A percentile compares a stretch with the other conserved stretches of the same genome.
These are phyloP conservation scores for Aspergillus sp. DNA, from an alignment of 2,329 filamentous ascomycete species.

Conservation along the genomic window DNA sequence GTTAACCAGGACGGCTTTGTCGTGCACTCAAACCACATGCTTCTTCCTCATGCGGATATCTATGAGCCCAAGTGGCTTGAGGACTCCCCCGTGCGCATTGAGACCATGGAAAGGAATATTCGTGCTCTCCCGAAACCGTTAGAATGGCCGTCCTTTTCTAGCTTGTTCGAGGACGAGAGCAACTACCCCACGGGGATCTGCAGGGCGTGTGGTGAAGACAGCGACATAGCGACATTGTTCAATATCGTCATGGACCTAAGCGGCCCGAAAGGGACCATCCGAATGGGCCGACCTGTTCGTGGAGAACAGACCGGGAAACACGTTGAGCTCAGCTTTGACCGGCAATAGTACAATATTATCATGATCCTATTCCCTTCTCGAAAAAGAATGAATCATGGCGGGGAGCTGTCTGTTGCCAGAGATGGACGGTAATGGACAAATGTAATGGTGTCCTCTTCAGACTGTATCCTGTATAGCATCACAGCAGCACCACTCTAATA, in stretches of 20 bases:
- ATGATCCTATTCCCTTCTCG: no score
- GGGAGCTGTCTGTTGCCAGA: no score
- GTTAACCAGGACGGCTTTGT: not conserved
- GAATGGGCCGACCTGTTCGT: not conserved
- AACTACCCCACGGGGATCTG: slow-evolving; percentile 4
- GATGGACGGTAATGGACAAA: no score
- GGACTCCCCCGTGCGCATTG: slow-evolving; percentile 5
- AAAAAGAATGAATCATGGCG: no score
- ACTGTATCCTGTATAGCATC: no score
- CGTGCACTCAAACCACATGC: slow-evolving; percentile 9
- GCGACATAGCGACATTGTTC: not conserved
- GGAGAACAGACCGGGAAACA: not conserved
- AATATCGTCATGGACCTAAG: not conserved
- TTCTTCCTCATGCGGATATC: slow-evolving; percentile 2
- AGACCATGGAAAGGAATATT: slow-evolving; percentile 6
- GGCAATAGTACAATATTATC: no score
- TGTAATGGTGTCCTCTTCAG: no score
- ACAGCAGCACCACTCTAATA: no score
- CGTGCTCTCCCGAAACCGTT: not conserved
- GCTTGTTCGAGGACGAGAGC: slow-evolving; percentile 6
- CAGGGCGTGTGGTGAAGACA: not conserved
- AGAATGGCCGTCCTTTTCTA: not conserved
- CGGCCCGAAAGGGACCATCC: not conserved
- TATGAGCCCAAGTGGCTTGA: slow-evolving; percentile 4
- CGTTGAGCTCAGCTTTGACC: not conserved